phyloP scores from a whole-genome alignment of 176 grass and related monocot genomes.

The Oryza longistaminata region DNA sequence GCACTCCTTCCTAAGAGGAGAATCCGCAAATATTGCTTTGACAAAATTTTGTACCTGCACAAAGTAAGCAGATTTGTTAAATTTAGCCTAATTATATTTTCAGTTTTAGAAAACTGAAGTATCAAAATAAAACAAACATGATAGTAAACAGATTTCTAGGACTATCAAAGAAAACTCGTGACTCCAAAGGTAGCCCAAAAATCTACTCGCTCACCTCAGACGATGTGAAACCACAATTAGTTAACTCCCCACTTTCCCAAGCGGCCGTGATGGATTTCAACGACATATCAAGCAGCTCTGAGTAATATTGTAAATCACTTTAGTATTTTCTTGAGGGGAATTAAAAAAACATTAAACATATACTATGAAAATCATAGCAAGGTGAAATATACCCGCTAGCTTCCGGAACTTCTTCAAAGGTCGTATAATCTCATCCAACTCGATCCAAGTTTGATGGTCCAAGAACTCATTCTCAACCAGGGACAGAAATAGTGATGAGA shows the following conservation, averaged over 20 bases:
- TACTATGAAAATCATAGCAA: background rate
- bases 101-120: background rate
- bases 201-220: conserved; percentile 57
- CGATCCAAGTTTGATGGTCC: conserved; percentile 53
- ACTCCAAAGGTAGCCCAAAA: conserved; percentile 7
- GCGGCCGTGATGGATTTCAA: conserved; percentile 80
- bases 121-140: background rate
- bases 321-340: conserved; percentile 5
- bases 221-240: conserved; percentile 73
- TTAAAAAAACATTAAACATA: conserved; percentile 18
- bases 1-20: conserved; percentile 68
- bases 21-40: conserved; percentile 74
- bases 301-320: conserved; percentile 33
- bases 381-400: conserved; percentile 61
- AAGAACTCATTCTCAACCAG: conserved; percentile 52
- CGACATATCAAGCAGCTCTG: conserved; percentile 96
- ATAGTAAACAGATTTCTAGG: conserved; percentile 5
- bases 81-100: background rate
- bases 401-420: conserved; percentile 81
- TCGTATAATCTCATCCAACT: conserved; percentile 63
- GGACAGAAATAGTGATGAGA: conserved; percentile 75
- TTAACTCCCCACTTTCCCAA: conserved; percentile 87
- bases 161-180: conserved; percentile 1
- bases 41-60: conserved; percentile 65
- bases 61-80: conserved; percentile 10